Base-by-base conservation (phyloP, 306 rosid genomes). In the Pyrus betulifolia region DNA sequence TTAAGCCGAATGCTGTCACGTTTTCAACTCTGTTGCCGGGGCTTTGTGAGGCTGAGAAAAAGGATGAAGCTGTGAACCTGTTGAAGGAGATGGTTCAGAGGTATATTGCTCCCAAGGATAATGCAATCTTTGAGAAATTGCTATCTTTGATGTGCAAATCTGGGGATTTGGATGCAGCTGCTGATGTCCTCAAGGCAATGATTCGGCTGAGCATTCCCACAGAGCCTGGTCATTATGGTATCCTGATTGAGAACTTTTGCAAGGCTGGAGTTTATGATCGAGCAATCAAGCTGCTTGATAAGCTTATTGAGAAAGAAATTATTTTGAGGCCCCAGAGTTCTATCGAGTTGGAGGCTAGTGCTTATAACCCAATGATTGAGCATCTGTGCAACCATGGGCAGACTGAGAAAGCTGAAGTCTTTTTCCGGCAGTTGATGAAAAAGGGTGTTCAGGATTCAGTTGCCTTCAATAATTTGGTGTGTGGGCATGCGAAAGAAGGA, bases 401-500 rank as follows among this genome's bases (percentile, higher is more conserved):
- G 78, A 89, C 98, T 1, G 82, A 42, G 52, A 95, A 90, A 75
- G 98, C 98, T 4, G 98, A 92, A 68, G 85, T 66, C 0, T 85
- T 95, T 76, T 89, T 90, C 78, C 86, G 97, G 68, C 97, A 95
- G 84, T 76, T 95, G 74, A 65, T 95, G 96, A 95, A 95, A 78
- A 92, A 77, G 85, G 97, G 97, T 72, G 84, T 89, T 28, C 84
- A 79, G 82, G 93, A 95, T 82, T 79, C 97, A 5, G 82, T 68
- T 77, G 96, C 96, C 45, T 92, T 92, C 68, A 90, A 95, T 69
- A 92, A 81, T 84, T 85, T 95, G 86, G 81, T 95, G 64, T 80
- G 85, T 1, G 97, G 96, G 30, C 96, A 95, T 79, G 86, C 97
- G 4, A 95, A 86, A 77, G 98, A 95, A 85, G 98, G 98, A 21